Conservation (phyloP, 805 yeast genomes). For the Monosporozyma aerobia region DNA sequence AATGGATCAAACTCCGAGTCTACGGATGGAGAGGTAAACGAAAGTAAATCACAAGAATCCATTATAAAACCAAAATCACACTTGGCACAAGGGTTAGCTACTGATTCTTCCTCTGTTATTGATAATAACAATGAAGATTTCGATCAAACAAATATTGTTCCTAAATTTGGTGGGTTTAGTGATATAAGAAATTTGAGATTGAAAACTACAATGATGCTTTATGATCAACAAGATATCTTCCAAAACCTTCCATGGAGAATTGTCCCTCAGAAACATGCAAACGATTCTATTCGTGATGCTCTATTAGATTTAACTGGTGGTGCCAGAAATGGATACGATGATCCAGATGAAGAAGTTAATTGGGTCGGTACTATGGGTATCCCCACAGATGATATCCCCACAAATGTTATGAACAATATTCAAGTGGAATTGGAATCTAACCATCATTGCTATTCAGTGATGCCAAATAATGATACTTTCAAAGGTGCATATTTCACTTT, state of each 20-base stretch:
- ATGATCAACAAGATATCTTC: constrained; percentile 31
- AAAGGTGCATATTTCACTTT: constrained; percentile 85
- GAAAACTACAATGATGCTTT: constrained; percentile 28
- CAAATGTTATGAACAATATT: constrained; percentile 45
- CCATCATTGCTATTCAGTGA: constrained; percentile 54
- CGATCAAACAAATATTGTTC: constrained; percentile 15
- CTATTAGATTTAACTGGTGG: constrained; percentile 39
- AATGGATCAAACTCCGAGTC: not conserved
- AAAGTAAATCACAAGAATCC: not conserved
- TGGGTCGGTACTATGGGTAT: constrained; percentile 91
- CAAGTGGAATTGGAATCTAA: constrained; percentile 35
- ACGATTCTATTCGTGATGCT: constrained; percentile 26
- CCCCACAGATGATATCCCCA: constrained; percentile 79
- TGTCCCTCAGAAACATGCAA: constrained; percentile 69
- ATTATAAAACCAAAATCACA: not conserved
- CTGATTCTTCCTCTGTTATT: not conserved
- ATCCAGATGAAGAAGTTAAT: constrained; percentile 31
- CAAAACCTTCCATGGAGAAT: constrained; percentile 62
- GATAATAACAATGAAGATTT: not conserved
- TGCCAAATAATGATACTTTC: constrained; percentile 66
- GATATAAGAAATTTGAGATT: constrained; percentile 37
- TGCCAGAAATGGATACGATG: constrained; percentile 20
- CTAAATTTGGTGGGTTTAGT: constrained; percentile 65
- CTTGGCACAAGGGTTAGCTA: not conserved
- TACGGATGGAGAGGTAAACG: not conserved